Conservation (phyloP, 2,329 filamentous ascomycete species). For the Aspergillus sp. region DNA sequence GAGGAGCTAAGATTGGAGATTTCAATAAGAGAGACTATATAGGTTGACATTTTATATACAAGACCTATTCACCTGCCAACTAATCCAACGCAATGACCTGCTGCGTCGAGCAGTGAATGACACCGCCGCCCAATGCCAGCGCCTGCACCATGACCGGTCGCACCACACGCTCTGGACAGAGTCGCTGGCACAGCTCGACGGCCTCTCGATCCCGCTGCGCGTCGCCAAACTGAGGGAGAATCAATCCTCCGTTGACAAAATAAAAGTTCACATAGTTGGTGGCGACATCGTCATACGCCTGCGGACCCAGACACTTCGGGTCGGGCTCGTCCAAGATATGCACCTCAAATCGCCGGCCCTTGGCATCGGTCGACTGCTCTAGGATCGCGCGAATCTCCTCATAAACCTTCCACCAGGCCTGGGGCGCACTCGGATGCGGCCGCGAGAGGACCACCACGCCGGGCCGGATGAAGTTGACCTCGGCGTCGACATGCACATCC, state of each 20-base stretch:
- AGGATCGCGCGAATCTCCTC: conserved; percentile 21
- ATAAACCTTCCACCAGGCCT: conserved; percentile 17
- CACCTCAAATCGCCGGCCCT: conserved; percentile 22
- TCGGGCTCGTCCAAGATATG: conserved; percentile 24
- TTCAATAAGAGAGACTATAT: too few species aligned
- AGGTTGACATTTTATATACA: too few species aligned
- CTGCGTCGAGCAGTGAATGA: conserved; percentile 31
- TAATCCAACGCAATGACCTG: conserved; percentile 9
- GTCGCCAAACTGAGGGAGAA: conserved; percentile 28
- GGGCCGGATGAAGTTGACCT: conserved; percentile 16
- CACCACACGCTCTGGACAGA: conserved; percentile 23
- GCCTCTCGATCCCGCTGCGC: conserved; percentile 17
- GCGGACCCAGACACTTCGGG: conserved; percentile 3
- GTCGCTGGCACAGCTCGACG: conserved; percentile 16
- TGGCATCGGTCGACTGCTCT: conserved; percentile 15
- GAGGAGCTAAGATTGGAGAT: too few species aligned
- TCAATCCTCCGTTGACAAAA: conserved; percentile 28
- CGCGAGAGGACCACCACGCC: conserved; percentile 25
- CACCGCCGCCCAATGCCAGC: conserved; percentile 27
- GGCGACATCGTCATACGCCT: conserved; percentile 17
- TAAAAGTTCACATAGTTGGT: conserved; percentile 30
- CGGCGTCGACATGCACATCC: conserved; percentile 29
- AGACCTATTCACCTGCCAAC: too few species aligned
- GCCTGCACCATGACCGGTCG: conserved; percentile 19
- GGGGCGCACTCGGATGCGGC: conserved; percentile 16